A percentile compares a stretch with the other conserved stretches of the same genome.
Conservation (phyloP, 2,329 filamentous ascomycete genomes). For the Claviceps citrina region DNA sequence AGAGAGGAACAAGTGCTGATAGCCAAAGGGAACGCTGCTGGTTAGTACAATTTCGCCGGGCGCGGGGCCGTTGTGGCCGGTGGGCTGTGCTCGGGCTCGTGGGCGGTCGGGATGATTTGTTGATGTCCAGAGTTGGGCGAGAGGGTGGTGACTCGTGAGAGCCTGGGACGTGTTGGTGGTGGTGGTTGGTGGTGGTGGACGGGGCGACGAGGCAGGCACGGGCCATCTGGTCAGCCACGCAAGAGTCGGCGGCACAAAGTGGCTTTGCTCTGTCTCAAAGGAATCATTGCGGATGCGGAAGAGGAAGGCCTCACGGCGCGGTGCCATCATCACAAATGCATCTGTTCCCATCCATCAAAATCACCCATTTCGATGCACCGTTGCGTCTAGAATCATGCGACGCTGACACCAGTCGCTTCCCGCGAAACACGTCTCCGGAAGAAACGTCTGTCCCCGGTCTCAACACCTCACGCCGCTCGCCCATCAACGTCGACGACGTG, state of each 20-base stretch:
- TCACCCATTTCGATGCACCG: background rate
- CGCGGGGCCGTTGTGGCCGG: conserved; percentile 19
- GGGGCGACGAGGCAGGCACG: conserved; percentile 4
- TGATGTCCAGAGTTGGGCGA: conserved; percentile 13
- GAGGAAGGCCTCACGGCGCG: too few relatives aligned
- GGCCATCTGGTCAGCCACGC: too few relatives aligned
- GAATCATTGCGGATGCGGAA: too few relatives aligned
- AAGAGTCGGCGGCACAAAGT: too few relatives aligned
- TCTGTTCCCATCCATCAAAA: background rate
- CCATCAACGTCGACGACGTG: background rate
- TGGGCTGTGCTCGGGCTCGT: conserved; percentile 9
- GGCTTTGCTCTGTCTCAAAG: too few relatives aligned
- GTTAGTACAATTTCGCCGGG: conserved; percentile 17
- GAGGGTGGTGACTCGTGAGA: background rate
- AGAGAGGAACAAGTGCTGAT: background rate
- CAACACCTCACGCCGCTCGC: conserved; percentile 2
- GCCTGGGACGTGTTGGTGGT: too few relatives aligned
- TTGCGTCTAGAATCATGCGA: conserved; percentile 7
- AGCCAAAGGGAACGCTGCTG: too few relatives aligned
- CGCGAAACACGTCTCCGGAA: background rate
- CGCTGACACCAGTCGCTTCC: conserved; percentile 8
- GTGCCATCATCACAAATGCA: too few relatives aligned
- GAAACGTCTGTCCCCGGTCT: background rate
- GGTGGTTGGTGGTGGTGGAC: conserved; percentile 1
- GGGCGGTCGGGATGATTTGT: conserved; percentile 11